phyloP scores from a whole-genome alignment of 768 basidiomycete species.

The Trametes sanguinea region DNA sequence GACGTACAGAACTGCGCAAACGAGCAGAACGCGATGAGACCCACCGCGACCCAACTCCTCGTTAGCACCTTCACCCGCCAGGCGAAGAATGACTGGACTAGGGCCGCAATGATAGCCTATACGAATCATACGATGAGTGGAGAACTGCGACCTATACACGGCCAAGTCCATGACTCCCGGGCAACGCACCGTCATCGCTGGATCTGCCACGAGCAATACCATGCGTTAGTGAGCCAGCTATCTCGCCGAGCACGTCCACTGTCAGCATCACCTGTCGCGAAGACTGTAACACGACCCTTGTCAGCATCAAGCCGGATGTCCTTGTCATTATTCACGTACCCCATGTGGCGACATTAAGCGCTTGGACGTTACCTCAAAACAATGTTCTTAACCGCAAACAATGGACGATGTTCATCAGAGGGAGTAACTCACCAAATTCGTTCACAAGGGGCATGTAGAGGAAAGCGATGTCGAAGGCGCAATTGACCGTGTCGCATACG shows the following conservation, averaged over 20 bases:
- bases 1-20: slow-evolving; percentile 2
- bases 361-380: neutral
- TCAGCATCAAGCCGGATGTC: neutral
- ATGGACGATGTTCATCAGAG: neutral
- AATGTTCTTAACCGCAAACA: neutral
- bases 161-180: no score
- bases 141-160: neutral
- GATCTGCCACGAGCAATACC: neutral
- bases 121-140: neutral
- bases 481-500: neutral
- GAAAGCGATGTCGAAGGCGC: slow-evolving; percentile 14
- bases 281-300: neutral
- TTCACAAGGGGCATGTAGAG: slow-evolving; percentile 1
- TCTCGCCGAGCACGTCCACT: no score
- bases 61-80: slow-evolving; percentile 9
- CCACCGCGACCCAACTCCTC: neutral
- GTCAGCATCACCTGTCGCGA: neutral
- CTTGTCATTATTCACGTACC: neutral
- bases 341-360: neutral
- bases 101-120: slow-evolving; percentile 30
- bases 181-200: neutral
- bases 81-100: slow-evolving; percentile 15
- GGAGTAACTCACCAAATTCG: neutral
- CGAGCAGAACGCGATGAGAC: neutral
- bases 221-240: no score